phyloP scores from a whole-genome alignment of 352 stramenopile species.

The Plasmopara muralis region DNA sequence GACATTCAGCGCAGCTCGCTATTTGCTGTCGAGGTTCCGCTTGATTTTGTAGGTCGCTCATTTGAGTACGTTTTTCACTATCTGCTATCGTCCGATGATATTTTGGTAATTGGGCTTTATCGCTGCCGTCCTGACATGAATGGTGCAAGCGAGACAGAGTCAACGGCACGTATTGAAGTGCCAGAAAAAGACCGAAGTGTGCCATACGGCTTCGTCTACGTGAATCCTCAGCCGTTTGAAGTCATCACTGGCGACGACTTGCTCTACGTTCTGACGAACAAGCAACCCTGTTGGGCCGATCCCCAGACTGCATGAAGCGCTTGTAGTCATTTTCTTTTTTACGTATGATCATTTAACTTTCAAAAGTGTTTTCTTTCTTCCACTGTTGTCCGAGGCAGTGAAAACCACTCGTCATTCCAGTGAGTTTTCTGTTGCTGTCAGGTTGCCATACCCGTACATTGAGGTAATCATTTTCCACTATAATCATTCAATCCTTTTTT shows the following conservation, averaged over 20 bases:
- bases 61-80: constrained; percentile 84
- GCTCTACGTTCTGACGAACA: constrained; percentile 78
- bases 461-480: no score
- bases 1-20: constrained; percentile 62
- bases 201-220: constrained; percentile 78
- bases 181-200: constrained; percentile 57
- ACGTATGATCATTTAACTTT: no score
- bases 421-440: no score
- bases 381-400: no score
- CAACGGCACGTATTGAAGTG: constrained; percentile 43
- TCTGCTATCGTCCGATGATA: constrained; percentile 70
- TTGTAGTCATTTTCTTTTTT: no score
- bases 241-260: constrained; percentile 73
- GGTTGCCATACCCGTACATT: no score
- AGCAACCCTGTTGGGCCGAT: constrained; percentile 64
- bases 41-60: constrained; percentile 72
- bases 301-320: no score
- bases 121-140: constrained; percentile 57
- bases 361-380: no score
- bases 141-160: constrained; percentile 4
- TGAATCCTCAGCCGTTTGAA: constrained; percentile 74
- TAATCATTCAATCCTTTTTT: no score
- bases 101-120: constrained; percentile 71
- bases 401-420: no score
- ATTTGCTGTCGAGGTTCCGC: constrained; percentile 73